Conservation (phyloP, 129 eudicot genomes). For the sunflower (Helianthus annuus) region HanXRQr2.0-SUNRISE NC_035447.2:156256749-156257248, state of each 20-base stretch:
- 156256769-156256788: conserved; percentile 83
- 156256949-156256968: conserved; percentile 95
- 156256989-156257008: background rate
- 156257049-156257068: conserved; percentile 55
- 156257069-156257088: conserved; percentile 93
- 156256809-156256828: conserved; percentile 89
- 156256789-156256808: conserved; percentile 66
- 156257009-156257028: background rate
- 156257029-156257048: background rate
- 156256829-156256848: conserved; percentile 67
- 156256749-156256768: conserved; percentile 77
- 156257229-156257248: background rate
- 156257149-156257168: conserved; percentile 76
- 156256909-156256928: conserved; percentile 68
- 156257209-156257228: background rate
- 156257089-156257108: conserved; percentile 85
- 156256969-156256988: conserved; percentile 92
- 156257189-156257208: background rate
- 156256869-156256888: conserved; percentile 91
- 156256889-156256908: conserved; percentile 88
- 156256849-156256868: conserved; percentile 74
- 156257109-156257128: conserved; percentile 69
- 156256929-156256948: conserved; percentile 76
- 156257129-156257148: conserved; percentile 78
- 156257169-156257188: conserved; percentile 61